These are phyloP conservation scores for Dactylellina sp. DNA, from an alignment of 2,329 filamentous ascomycete genomes.

Conservation along the genomic window DNA sequence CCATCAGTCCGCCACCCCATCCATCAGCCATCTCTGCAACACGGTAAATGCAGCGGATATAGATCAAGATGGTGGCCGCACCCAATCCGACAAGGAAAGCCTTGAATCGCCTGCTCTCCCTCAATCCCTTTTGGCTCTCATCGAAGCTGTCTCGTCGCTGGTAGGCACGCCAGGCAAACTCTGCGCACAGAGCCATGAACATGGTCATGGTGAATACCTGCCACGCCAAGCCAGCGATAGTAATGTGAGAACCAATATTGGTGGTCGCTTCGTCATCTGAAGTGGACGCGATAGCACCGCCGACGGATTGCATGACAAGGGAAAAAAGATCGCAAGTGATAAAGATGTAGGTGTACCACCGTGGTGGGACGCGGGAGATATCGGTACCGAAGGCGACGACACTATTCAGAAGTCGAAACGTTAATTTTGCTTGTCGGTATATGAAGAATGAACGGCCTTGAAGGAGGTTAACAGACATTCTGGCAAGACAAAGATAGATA, in stretches of 20 bases:
- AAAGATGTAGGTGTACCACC: conserved; percentile 71
- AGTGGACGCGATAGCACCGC: conserved; percentile 71
- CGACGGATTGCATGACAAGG: conserved; percentile 71
- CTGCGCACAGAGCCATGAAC: conserved; percentile 68
- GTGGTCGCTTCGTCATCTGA: conserved; percentile 61
- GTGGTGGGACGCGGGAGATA: conserved; percentile 66
- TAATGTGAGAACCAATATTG: conserved; percentile 70
- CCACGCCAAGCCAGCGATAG: conserved; percentile 73
- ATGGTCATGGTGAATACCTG: conserved; percentile 71
- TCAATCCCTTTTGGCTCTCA: conserved; percentile 63
- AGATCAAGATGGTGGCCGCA: conserved; percentile 73
- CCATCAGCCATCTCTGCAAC: conserved; percentile 75
- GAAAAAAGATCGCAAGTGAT: conserved; percentile 71
- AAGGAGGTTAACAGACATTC: conserved; percentile 58
- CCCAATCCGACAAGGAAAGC: conserved; percentile 70
- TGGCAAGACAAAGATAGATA: conserved; percentile 72
- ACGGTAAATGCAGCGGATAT: conserved; percentile 74
- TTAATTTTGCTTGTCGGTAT: conserved; percentile 63
- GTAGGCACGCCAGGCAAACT: conserved; percentile 67
- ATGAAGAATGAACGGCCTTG: conserved; percentile 12
- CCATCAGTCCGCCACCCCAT: conserved; percentile 72
- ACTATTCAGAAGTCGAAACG: no score
- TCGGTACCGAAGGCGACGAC: conserved; percentile 69
- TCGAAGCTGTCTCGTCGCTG: conserved; percentile 55
- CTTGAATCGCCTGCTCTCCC: conserved; percentile 66